Evolutionary conservation across 768 basidiomycete species (phyloP).

Genomic region (Mycena vulgaris): DNA sequence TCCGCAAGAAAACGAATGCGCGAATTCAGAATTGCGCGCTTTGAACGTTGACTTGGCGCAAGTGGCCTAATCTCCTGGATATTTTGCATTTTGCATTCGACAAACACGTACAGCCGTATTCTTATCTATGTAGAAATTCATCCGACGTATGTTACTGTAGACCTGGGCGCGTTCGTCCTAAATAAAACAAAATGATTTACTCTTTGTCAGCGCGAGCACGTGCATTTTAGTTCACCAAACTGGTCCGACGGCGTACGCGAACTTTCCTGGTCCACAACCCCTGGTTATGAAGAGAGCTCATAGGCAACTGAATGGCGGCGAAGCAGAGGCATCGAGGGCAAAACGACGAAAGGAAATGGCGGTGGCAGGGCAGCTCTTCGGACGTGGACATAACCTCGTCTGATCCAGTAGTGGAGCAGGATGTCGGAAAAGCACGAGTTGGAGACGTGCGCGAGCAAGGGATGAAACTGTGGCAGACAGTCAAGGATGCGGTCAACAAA

Average conservation of each 20-base stretch:
- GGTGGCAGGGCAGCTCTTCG: constrained; percentile 51
- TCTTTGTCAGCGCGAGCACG: too few species aligned
- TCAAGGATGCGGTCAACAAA: constrained; percentile 89
- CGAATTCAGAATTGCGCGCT: constrained; percentile 64
- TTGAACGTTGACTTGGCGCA: constrained; percentile 36
- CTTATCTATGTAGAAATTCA: not conserved
- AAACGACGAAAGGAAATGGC: constrained; percentile 57
- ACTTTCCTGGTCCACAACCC: not conserved
- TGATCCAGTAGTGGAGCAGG: constrained; percentile 48
- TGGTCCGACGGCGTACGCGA: too few species aligned
- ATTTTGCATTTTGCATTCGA: not conserved
- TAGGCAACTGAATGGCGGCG: constrained; percentile 52
- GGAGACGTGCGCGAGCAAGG: constrained; percentile 76
- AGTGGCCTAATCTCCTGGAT: not conserved
- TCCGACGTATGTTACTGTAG: too few species aligned
- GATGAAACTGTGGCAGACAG: constrained; percentile 79
- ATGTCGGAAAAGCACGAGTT: constrained; percentile 42
- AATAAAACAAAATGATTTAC: too few species aligned
- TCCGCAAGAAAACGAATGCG: constrained; percentile 65
- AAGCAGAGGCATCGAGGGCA: constrained; percentile 57
- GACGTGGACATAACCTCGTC: constrained; percentile 60
- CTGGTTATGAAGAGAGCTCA: constrained; percentile 54
- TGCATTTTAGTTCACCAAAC: too few species aligned
- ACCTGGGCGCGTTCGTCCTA: too few species aligned
- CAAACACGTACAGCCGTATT: not conserved